Conservation (phyloP, 257 asterid species). For the Jasminum sambac region DNA sequence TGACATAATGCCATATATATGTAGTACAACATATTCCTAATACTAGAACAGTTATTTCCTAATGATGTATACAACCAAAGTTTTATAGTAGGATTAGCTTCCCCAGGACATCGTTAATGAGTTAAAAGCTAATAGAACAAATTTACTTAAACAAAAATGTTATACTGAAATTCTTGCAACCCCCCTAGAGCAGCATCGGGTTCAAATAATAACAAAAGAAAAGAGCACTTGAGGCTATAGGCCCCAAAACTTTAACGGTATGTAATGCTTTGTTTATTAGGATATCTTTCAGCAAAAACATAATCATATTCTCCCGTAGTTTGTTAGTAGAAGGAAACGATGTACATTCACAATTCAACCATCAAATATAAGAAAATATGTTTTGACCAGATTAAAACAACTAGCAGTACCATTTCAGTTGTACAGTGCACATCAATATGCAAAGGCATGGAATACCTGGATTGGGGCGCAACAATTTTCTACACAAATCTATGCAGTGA, state of each 20-base stretch:
- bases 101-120: background rate
- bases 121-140: constrained; percentile 2
- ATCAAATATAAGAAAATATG: background rate
- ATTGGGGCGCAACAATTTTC: constrained; percentile 67
- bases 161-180: background rate
- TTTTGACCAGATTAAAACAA: too few species aligned
- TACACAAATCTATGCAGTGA: constrained; percentile 71
- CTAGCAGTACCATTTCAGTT: too few species aligned
- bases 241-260: background rate
- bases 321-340: background rate
- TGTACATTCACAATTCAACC: background rate
- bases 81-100: background rate
- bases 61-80: background rate
- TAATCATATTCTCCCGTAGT: background rate
- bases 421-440: too few species aligned
- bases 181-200: background rate
- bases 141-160: constrained; percentile 2
- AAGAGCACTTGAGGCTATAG: background rate
- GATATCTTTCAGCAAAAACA: too few species aligned
- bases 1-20: constrained; percentile 4
- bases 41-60: background rate
- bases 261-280: background rate
- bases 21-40: background rate
- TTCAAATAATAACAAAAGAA: background rate
- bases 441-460: constrained; percentile 57